Evolutionary conservation across 345 rosid species (phyloP).

Genomic region (Brassica juncea): DNA sequence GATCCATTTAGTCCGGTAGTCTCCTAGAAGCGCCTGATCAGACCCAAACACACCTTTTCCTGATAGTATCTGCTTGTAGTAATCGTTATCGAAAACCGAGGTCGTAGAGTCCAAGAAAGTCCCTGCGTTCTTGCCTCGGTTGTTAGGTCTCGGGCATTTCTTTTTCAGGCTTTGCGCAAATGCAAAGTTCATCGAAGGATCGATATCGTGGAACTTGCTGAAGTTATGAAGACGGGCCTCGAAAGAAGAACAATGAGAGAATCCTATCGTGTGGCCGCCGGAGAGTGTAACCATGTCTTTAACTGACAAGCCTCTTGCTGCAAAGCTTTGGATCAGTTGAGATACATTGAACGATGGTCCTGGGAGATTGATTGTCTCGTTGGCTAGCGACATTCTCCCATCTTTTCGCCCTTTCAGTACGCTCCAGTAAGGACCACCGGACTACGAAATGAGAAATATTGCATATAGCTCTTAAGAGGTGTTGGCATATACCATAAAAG

Average conservation of each 20-base stretch:
- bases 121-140: conserved; percentile 58
- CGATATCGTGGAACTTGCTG: conserved; percentile 53
- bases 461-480: background rate
- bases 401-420: conserved; percentile 81
- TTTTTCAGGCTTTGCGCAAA: conserved; percentile 50
- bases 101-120: conserved; percentile 65
- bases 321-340: conserved; percentile 73
- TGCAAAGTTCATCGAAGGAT: conserved; percentile 58
- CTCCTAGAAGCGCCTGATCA: conserved; percentile 58
- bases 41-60: conserved; percentile 70
- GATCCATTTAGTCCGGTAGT: conserved; percentile 58
- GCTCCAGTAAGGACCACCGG: conserved; percentile 76
- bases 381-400: conserved; percentile 66
- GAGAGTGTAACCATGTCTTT: conserved; percentile 84
- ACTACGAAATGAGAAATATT: conserved; percentile 38
- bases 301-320: conserved; percentile 61
- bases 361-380: conserved; percentile 65
- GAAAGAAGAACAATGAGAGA: conserved; percentile 87
- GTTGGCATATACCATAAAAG: background rate
- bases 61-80: conserved; percentile 57
- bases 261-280: conserved; percentile 77
- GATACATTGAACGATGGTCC: conserved; percentile 68
- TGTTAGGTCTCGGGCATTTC: conserved; percentile 53
- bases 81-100: conserved; percentile 61
- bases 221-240: conserved; percentile 61